Percentiles rank a stretch among this genome's conserved stretches.
phyloP scores from a whole-genome alignment of 2,329 filamentous ascomycete genomes.

The Aspergillus novoparasiticus region DNA sequence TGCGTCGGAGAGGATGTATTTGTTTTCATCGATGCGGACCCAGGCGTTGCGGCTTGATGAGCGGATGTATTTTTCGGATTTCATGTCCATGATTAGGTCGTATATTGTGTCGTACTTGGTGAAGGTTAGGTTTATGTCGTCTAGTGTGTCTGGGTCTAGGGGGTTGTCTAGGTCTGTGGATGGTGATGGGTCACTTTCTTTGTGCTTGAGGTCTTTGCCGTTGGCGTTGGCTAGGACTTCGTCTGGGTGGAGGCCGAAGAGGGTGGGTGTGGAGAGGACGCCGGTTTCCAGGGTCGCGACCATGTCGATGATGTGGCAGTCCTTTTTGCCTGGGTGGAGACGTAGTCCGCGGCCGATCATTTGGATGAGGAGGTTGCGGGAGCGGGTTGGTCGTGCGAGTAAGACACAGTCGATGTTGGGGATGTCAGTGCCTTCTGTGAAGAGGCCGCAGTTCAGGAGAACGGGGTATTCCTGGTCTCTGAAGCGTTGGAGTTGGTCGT shows the following conservation, averaged over 20 bases:
- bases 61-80: constrained; percentile 76
- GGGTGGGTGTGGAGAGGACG: constrained; percentile 84
- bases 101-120: constrained; percentile 92
- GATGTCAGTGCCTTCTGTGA: constrained; percentile 96
- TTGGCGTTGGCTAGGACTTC: constrained; percentile 72
- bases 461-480: constrained; percentile 77
- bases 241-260: constrained; percentile 87
- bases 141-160: constrained; percentile 24
- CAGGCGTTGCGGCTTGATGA: constrained; percentile 75
- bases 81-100: constrained; percentile 82
- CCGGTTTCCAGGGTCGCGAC: constrained; percentile 82
- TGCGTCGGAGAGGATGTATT: constrained; percentile 70
- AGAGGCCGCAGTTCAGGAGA: constrained; percentile 91
- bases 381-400: constrained; percentile 83
- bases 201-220: constrained; percentile 61
- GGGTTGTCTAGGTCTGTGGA: neutral
- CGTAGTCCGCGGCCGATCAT: constrained; percentile 98
- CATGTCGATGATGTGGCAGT: constrained; percentile 97
- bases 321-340: constrained; percentile 73
- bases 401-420: constrained; percentile 95
- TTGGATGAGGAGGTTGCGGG: constrained; percentile 89
- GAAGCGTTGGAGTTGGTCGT: constrained; percentile 74
- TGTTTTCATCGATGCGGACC: constrained; percentile 73
- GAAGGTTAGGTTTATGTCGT: constrained; percentile 66
- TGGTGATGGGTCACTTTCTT: constrained; percentile 38